Conservation (phyloP, 805 yeast species). For the Starmerella asiatica region DNA sequence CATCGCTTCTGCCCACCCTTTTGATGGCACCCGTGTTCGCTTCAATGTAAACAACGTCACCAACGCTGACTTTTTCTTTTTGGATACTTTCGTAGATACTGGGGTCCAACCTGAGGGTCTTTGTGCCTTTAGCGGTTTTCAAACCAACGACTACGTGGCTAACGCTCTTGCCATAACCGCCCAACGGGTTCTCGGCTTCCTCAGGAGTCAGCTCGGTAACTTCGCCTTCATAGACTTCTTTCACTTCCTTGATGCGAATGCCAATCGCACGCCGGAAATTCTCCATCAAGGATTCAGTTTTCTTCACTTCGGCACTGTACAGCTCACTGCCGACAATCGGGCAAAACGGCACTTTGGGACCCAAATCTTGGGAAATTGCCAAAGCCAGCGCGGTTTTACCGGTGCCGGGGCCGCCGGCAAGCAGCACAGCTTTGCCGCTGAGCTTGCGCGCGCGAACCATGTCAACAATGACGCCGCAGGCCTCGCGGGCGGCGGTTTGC, state of each 20-base stretch:
- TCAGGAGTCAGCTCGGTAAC: conserved; percentile 91
- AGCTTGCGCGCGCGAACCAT: conserved; percentile 81
- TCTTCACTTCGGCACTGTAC: conserved; percentile 90
- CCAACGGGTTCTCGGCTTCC: conserved; percentile 91
- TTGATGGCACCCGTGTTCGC: conserved; percentile 96
- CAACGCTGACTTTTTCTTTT: conserved; percentile 85
- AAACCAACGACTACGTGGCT: conserved; percentile 88
- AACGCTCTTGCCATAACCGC: conserved; percentile 95
- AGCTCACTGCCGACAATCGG: conserved; percentile 93
- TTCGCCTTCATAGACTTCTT: conserved; percentile 97
- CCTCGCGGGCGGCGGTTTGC: conserved; percentile 54
- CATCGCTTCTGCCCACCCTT: conserved; percentile 96
- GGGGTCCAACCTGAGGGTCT: conserved; percentile 79
- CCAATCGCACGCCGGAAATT: conserved; percentile 95
- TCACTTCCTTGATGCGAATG: conserved; percentile 86
- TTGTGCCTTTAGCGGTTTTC: conserved; percentile 83
- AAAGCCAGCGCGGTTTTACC: conserved; percentile 96
- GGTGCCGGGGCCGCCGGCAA: conserved; percentile 97
- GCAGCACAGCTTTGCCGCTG: conserved; percentile 88
- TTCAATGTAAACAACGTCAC: conserved; percentile 95
- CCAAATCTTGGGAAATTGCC: conserved; percentile 90
- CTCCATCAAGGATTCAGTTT: conserved; percentile 93
- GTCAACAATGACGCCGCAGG: conserved; percentile 90
- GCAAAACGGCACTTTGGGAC: conserved; percentile 94
- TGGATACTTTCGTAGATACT: conserved; percentile 86